phyloP scores from a whole-genome alignment of 306 rosid species.

The Cucurbita moschata region DNA sequence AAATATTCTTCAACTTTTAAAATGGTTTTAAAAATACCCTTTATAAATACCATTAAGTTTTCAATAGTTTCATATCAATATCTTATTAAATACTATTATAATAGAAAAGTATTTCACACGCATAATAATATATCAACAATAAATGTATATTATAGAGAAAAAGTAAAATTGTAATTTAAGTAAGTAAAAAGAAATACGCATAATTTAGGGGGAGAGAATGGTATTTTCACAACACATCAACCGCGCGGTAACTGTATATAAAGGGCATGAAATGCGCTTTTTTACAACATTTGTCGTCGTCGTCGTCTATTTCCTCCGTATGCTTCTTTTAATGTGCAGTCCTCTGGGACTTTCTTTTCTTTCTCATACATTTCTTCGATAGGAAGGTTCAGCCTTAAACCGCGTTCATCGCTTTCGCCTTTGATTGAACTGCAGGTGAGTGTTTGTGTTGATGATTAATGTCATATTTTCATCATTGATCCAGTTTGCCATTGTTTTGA shows the following conservation, averaged over 20 bases:
- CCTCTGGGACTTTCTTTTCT: conserved; percentile 1
- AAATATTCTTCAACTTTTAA: no score
- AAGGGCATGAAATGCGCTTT: conserved; percentile 16
- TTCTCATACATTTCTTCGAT: conserved; percentile 1
- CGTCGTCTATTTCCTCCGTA: conserved; percentile 28
- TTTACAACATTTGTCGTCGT: conserved; percentile 13
- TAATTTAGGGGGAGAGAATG: no score
- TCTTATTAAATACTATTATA: no score
- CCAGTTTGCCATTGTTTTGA: background rate
- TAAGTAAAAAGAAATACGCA: no score
- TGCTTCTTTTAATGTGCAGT: conserved; percentile 13
- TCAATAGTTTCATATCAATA: no score
- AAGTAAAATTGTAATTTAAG: no score
- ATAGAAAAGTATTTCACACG: no score
- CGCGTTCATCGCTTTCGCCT: background rate
- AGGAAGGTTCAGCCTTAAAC: background rate
- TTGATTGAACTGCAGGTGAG: background rate
- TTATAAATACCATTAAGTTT: no score
- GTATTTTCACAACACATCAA: background rate
- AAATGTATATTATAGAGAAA: no score
- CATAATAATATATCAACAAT: no score
- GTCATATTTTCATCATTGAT: background rate
- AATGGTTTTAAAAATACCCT: no score
- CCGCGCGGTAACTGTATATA: conserved; percentile 31
- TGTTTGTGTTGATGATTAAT: background rate